Conservation (phyloP, 768 basidiomycete genomes). For the Mycena polygramma region DNA sequence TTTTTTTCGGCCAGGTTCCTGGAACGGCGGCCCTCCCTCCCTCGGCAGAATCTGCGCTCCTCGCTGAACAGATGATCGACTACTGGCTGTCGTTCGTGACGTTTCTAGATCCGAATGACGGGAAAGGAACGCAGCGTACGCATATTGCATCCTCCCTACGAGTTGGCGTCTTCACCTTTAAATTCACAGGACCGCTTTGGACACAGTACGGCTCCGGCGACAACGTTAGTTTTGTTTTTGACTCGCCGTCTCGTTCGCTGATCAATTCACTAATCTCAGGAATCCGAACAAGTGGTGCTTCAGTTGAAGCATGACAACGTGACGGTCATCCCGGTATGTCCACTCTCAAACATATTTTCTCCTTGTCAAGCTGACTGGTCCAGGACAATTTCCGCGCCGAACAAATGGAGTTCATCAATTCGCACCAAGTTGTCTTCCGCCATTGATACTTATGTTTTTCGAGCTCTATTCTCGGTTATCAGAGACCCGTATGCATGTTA, state of each 20-base stretch:
- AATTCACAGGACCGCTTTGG: conserved; percentile 3
- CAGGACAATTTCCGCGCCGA: conserved; percentile 4
- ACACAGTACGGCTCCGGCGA: not conserved
- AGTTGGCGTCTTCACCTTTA: too few relatives aligned
- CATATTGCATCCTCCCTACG: not conserved
- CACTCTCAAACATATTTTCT: not conserved
- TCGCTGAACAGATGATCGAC: conserved; percentile 54
- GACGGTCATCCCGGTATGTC: not conserved
- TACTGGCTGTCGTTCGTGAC: conserved; percentile 62
- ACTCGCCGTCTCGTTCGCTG: too few relatives aligned
- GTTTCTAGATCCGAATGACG: conserved; percentile 57
- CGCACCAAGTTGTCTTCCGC: too few relatives aligned
- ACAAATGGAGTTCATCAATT: not conserved
- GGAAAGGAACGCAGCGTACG: conserved; percentile 42
- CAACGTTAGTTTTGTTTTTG: not conserved
- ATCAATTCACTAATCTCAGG: not conserved
- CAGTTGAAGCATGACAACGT: not conserved
- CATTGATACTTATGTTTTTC: too few relatives aligned
- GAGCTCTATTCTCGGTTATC: too few relatives aligned
- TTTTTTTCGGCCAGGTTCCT: too few relatives aligned
- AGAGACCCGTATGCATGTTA: too few relatives aligned
- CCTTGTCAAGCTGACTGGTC: not conserved
- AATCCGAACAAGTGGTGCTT: not conserved
- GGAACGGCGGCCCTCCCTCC: conserved; percentile 39
- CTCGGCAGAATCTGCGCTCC: conserved; percentile 34